Percentiles rank a stretch among this genome's conserved stretches.
phyloP scores from a whole-genome alignment of 2,329 filamentous ascomycete species.

The Talaromyces sp. region DNA sequence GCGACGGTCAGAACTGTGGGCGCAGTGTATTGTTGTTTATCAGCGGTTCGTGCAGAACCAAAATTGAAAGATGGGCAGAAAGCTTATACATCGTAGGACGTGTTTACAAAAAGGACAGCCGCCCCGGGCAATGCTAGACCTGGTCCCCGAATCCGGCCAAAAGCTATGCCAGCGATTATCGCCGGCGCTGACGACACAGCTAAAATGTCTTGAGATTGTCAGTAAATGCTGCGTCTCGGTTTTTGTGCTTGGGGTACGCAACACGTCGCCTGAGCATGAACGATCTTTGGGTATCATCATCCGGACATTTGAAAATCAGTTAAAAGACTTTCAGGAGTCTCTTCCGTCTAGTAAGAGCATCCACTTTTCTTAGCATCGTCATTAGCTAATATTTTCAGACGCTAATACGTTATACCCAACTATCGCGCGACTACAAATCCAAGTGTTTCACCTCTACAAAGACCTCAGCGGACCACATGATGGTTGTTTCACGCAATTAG shows the following conservation, averaged over 20 bases:
- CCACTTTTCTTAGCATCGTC: background rate
- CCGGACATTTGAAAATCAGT: slow-evolving; percentile 30
- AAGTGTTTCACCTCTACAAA: slow-evolving; percentile 35
- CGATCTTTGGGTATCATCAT: slow-evolving; percentile 33
- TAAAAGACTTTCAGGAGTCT: slow-evolving; percentile 33
- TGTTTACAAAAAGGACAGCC: slow-evolving; percentile 36
- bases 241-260: slow-evolving; percentile 34
- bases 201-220: slow-evolving; percentile 35
- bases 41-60: slow-evolving; percentile 26
- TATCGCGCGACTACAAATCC: slow-evolving; percentile 29
- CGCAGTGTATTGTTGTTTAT: slow-evolving; percentile 36
- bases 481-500: slow-evolving; percentile 22
- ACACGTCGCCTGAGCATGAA: slow-evolving; percentile 36
- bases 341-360: slow-evolving; percentile 24
- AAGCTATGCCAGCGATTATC: slow-evolving; percentile 30
- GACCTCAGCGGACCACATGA: slow-evolving; percentile 23
- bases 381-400: slow-evolving; percentile 17
- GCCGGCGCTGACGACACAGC: slow-evolving; percentile 29
- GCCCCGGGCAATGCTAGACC: slow-evolving; percentile 27
- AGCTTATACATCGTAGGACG: slow-evolving; percentile 21
- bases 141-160: slow-evolving; percentile 33
- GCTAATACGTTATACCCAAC: slow-evolving; percentile 26
- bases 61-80: background rate
- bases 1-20: slow-evolving; percentile 37
- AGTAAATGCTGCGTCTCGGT: slow-evolving; percentile 32